Conservation (phyloP, 495 filamentous ascomycete species). For the Penicillium bovifimosum region DNA sequence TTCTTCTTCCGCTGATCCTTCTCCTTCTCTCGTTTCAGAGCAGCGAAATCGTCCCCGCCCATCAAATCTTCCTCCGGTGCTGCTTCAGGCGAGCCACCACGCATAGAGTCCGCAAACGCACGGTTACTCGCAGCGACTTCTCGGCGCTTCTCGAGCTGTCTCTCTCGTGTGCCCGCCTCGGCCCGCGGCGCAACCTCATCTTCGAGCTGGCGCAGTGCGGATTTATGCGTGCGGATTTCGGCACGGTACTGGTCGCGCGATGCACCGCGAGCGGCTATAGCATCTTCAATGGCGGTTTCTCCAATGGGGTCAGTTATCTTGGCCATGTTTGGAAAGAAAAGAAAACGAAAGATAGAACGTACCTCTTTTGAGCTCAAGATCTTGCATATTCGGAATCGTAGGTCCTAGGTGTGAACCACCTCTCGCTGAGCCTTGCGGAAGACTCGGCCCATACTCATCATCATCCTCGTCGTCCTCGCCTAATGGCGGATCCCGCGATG, state of each 20-base stretch:
- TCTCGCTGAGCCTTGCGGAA: slow-evolving; percentile 41
- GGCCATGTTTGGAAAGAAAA: not conserved
- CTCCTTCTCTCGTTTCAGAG: slow-evolving; percentile 37
- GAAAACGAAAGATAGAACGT: slow-evolving; percentile 6
- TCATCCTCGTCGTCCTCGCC: slow-evolving; percentile 44
- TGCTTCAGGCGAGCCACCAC: slow-evolving; percentile 39
- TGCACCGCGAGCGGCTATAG: slow-evolving; percentile 43
- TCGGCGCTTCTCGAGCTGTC: slow-evolving; percentile 76
- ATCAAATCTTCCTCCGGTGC: slow-evolving; percentile 41
- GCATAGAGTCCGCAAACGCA: slow-evolving; percentile 38
- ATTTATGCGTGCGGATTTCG: slow-evolving; percentile 43
- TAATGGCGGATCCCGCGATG: slow-evolving; percentile 10
- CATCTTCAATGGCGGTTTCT: slow-evolving; percentile 55
- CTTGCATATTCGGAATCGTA: slow-evolving; percentile 66
- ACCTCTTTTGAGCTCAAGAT: slow-evolving; percentile 67
- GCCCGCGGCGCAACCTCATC: slow-evolving; percentile 83
- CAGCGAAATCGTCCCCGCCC: slow-evolving; percentile 38
- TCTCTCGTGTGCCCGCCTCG: slow-evolving; percentile 77
- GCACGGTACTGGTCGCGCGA: slow-evolving; percentile 54
- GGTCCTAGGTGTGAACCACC: slow-evolving; percentile 51
- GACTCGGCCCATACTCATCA: slow-evolving; percentile 67
- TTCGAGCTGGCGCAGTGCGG: slow-evolving; percentile 30
- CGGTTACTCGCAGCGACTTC: slow-evolving; percentile 48
- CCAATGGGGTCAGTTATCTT: not conserved
- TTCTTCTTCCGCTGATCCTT: slow-evolving; percentile 41